A percentile compares a stretch with the other conserved stretches of the same genome.
phyloP scores from a whole-genome alignment of 352 stramenopile species.

The Globisporangium mamillatum region DNA sequence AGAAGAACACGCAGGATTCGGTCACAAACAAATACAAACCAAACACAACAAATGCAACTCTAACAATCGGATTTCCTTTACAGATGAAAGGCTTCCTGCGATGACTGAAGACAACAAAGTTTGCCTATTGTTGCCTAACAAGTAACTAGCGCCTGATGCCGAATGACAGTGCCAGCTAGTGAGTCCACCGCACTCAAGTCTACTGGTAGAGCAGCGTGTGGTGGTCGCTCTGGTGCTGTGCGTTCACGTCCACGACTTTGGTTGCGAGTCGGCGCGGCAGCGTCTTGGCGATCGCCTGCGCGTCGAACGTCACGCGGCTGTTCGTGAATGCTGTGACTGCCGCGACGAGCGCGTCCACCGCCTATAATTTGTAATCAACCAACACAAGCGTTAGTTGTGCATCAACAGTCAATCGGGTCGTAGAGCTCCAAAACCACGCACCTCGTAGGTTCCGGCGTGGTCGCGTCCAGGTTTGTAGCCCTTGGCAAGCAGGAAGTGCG shows the following conservation, averaged over 20 bases:
- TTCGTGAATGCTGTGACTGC: conserved; percentile 37
- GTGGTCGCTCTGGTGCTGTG: conserved; percentile 25
- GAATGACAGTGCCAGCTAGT: neutral
- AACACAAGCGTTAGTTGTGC: neutral
- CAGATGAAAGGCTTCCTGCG: neutral
- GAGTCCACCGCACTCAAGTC: neutral
- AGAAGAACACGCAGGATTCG: neutral
- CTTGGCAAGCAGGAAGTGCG: conserved; percentile 57
- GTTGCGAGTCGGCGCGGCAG: conserved; percentile 31
- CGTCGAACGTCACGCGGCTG: conserved; percentile 33
- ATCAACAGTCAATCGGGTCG: too few relatives aligned
- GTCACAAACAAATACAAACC: neutral
- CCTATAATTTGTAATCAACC: conserved; percentile 13
- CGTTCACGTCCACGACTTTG: conserved; percentile 20
- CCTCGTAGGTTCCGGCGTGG: conserved; percentile 44
- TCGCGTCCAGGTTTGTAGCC: conserved; percentile 62
- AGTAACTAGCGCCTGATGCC: neutral
- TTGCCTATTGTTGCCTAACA: neutral
- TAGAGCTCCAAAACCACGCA: neutral
- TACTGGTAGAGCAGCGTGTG: conserved; percentile 45
- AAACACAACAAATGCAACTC: neutral
- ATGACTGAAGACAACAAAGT: neutral
- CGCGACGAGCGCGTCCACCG: conserved; percentile 33
- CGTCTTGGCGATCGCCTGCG: conserved; percentile 26
- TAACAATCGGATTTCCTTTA: conserved; percentile 1